A percentile compares a stretch with the other conserved stretches of the same genome.
These are phyloP conservation scores for Isabelozyma rhagii DNA, from an alignment of 805 yeast species.

Conservation along the genomic window DNA sequence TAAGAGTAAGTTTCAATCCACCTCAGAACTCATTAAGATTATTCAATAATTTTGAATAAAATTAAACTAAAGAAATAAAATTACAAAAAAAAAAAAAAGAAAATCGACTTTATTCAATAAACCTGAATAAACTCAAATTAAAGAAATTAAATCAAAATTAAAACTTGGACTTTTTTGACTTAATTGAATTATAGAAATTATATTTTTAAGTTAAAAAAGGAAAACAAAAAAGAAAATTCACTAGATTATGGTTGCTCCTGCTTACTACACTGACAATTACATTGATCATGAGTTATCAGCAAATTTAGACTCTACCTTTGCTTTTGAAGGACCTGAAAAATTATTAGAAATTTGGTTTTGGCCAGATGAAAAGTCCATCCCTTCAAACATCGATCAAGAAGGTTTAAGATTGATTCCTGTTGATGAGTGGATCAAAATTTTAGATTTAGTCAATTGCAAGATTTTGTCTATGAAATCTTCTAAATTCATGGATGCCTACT, in stretches of 20 bases:
- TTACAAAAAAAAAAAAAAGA: slow-evolving; percentile 3
- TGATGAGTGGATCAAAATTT: slow-evolving; percentile 63
- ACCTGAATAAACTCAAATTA: too few species aligned
- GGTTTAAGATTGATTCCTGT: slow-evolving; percentile 66
- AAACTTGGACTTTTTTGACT: too few species aligned
- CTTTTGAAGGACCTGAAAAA: slow-evolving; percentile 98
- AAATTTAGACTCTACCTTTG: slow-evolving; percentile 80
- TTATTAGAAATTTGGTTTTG: slow-evolving; percentile 87
- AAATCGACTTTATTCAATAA: neutral
- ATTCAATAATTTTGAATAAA: neutral
- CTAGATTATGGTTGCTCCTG: slow-evolving; percentile 39
- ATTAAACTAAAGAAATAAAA: neutral
- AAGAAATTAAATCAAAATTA: too few species aligned
- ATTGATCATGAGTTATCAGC: slow-evolving; percentile 80
- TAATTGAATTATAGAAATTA: neutral
- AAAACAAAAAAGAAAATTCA: neutral
- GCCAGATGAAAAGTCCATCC: slow-evolving; percentile 41
- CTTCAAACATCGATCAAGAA: slow-evolving; percentile 30
- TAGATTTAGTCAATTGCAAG: slow-evolving; percentile 85
- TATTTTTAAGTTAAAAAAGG: too few species aligned
- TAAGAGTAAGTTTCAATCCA: slow-evolving; percentile 43
- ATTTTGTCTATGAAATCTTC: slow-evolving; percentile 76
- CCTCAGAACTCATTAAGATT: slow-evolving; percentile 8
- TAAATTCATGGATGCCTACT: slow-evolving; percentile 69
- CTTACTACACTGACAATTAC: slow-evolving; percentile 42